phyloP scores from a whole-genome alignment of 306 rosid species.

The cucumber (Cucumis sativus) region DNA sequence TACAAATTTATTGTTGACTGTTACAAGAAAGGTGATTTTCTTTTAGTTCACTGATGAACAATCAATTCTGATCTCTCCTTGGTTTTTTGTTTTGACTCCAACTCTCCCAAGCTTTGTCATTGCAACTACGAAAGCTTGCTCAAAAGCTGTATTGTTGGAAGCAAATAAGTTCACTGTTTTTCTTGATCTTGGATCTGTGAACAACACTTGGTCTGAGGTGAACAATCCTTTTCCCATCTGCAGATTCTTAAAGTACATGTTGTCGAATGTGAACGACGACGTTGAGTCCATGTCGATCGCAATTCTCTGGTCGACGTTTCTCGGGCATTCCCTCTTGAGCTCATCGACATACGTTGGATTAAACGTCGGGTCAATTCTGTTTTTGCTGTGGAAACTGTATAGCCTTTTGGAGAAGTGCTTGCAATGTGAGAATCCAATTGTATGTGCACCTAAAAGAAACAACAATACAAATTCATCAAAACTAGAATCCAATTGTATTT shows the following conservation, averaged over 20 bases:
- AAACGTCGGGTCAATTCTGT: conserved; percentile 53
- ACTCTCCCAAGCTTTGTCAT: conserved; percentile 60
- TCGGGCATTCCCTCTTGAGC: conserved; percentile 44
- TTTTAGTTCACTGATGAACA: conserved; percentile 38
- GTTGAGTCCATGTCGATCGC: conserved; percentile 50
- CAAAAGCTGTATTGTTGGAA: conserved; percentile 44
- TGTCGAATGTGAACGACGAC: conserved; percentile 49
- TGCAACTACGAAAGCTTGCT: conserved; percentile 48
- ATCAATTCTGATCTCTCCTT: conserved; percentile 53
- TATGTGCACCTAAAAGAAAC: conserved; percentile 54
- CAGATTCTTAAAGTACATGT: conserved; percentile 63
- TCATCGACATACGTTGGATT: conserved; percentile 33
- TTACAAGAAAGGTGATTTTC: neutral
- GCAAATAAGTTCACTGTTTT: conserved; percentile 55
- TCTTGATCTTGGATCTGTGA: conserved; percentile 41
- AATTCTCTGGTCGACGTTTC: conserved; percentile 39
- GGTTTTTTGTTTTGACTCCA: conserved; percentile 41
- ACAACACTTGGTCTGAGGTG: conserved; percentile 65
- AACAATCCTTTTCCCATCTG: conserved; percentile 66
- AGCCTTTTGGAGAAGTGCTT: conserved; percentile 33
- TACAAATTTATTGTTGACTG: neutral
- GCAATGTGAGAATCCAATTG: conserved; percentile 82
- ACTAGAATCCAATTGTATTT: neutral
- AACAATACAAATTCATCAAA: neutral
- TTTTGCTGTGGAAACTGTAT: conserved; percentile 39